Evolutionary conservation across 768 basidiomycete genomes (phyloP).

Genomic region (Fomitopsis pulvina): DNA sequence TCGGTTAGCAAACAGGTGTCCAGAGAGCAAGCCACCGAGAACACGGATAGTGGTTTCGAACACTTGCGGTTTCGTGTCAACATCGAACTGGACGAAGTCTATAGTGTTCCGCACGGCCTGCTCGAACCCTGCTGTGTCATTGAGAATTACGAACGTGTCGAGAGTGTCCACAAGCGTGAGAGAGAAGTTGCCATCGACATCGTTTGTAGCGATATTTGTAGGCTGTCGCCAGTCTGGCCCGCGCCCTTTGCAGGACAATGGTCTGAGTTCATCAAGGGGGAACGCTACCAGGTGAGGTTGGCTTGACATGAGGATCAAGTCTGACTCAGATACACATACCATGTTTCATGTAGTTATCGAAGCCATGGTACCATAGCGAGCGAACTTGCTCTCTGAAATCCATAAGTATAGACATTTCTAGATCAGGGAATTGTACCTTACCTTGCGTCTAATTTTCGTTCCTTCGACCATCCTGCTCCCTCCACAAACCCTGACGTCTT

Average conservation of each 20-base stretch:
- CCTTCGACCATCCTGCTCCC: slow-evolving; percentile 18
- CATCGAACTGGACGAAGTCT: slow-evolving; percentile 81
- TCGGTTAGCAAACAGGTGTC: slow-evolving; percentile 73
- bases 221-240: slow-evolving; percentile 85
- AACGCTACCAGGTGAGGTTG: slow-evolving; percentile 48
- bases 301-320: background rate
- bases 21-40: slow-evolving; percentile 83
- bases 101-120: slow-evolving; percentile 80
- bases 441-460: slow-evolving; percentile 22
- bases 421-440: background rate
- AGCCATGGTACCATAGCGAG: slow-evolving; percentile 88
- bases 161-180: slow-evolving; percentile 77
- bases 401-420: background rate
- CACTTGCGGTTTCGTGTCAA: slow-evolving; percentile 94
- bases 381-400: slow-evolving; percentile 56
- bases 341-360: slow-evolving; percentile 78
- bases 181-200: slow-evolving; percentile 93
- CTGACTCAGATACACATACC: slow-evolving; percentile 38
- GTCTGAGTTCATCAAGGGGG: slow-evolving; percentile 85
- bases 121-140: slow-evolving; percentile 74
- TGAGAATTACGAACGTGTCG: slow-evolving; percentile 86
- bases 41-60: slow-evolving; percentile 97
- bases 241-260: slow-evolving; percentile 78
- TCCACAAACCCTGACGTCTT: slow-evolving; percentile 8
- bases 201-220: slow-evolving; percentile 75